A percentile compares a stretch with the other conserved stretches of the same genome.
Conservation (phyloP, 768 basidiomycete species). For the Ramaria sp. region DNA sequence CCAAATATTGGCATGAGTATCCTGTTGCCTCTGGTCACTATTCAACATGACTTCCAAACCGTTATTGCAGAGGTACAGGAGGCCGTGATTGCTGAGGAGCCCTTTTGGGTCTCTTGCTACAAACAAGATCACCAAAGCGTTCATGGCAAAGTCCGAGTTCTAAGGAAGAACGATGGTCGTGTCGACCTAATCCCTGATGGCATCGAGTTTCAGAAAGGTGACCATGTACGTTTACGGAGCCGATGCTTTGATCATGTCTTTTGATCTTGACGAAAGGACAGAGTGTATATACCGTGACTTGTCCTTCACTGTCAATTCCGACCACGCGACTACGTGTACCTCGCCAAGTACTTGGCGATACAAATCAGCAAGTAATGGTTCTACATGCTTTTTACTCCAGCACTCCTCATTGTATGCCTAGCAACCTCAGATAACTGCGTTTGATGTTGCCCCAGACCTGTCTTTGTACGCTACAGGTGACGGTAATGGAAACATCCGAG, state of each 20-base stretch:
- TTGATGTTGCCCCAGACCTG: slow-evolving; percentile 50
- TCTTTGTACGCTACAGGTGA: slow-evolving; percentile 51
- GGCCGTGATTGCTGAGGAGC: slow-evolving; percentile 45
- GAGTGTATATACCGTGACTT: slow-evolving; percentile 35
- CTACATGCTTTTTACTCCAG: neutral
- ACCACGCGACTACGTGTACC: slow-evolving; percentile 41
- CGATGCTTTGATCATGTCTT: neutral
- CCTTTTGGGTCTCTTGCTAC: slow-evolving; percentile 72
- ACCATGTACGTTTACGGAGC: slow-evolving; percentile 21
- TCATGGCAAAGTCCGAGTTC: slow-evolving; percentile 51
- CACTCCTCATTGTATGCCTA: slow-evolving; percentile 15
- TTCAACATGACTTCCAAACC: slow-evolving; percentile 49
- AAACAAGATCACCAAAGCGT: slow-evolving; percentile 39
- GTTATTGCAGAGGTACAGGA: slow-evolving; percentile 56
- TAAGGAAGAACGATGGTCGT: slow-evolving; percentile 30
- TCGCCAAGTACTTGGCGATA: slow-evolving; percentile 37
- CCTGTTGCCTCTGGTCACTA: slow-evolving; percentile 39
- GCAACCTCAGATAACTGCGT: slow-evolving; percentile 50
- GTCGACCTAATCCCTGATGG: slow-evolving; percentile 36
- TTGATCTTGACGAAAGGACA: slow-evolving; percentile 2
- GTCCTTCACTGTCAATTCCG: slow-evolving; percentile 35
- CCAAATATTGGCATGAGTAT: neutral
- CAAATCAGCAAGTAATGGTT: slow-evolving; percentile 20
- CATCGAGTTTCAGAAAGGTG: slow-evolving; percentile 29
- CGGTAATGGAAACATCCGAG: slow-evolving; percentile 45